Base-by-base conservation (phyloP, 2,329 filamentous ascomycete species). In the Sporothrix pseudoabietina region DNA sequence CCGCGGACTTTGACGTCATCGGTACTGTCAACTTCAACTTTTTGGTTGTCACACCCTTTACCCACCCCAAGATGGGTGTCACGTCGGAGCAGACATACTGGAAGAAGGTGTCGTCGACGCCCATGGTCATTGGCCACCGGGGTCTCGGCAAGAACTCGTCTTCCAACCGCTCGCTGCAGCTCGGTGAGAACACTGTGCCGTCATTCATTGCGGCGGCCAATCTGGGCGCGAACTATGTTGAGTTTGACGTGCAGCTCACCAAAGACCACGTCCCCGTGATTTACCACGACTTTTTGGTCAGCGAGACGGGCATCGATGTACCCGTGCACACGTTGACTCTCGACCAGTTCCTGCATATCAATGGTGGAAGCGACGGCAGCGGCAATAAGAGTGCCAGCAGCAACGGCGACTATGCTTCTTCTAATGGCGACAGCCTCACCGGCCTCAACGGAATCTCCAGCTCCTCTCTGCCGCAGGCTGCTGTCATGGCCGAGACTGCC, bases 241-340 rank as follows among this genome's bases (percentile, higher is more conserved):
- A 91, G 77, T 91, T 92, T 78, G 96, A 99, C 80, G 96, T 99
- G 0, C 96, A 99, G 80, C 85, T 99, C 54, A 99, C 96, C n/a
- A 99, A 99, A 79, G 96, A 99, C 80, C 94, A 97, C 78, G 94
- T 99, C 1, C 96, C 96, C 0, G 95, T 99, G 76, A 97, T 99
- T 78, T 99, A 99, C 80, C 96, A 99, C 80, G 96, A 99, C 81
- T 99, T 99, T 79, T 86, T 98, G 16, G 96, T 99, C 80, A 97
- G 94, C 79, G 96, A 99, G 82, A 98, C 96, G 0, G 96, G 97
- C 10, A 96, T 98, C 71, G 96, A 99, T 79, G 96, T 96, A 0
- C 96, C 96, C 0, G 95, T 99, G 1, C 96, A 99, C 80, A 97
- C 94, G 0, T 85, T 99, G 76, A 99, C 96, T 0, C 84, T 98